Evolutionary conservation across 768 basidiomycete species (phyloP), one percentile per base, ranked within the genome.

Genomic region (Mycena crocata): DNA sequence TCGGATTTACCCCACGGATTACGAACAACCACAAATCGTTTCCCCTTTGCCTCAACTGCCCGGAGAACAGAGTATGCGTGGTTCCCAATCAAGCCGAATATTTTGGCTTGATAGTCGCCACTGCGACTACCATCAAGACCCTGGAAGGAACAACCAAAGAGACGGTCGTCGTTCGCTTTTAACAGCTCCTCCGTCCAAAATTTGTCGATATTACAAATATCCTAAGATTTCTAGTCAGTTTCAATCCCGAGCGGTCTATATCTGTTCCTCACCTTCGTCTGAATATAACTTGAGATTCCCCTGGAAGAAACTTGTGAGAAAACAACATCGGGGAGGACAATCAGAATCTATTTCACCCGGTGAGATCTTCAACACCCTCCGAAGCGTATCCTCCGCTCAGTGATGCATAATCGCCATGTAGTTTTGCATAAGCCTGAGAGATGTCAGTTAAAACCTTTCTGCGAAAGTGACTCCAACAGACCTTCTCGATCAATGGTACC

Each of bases 401-500:
- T 1, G 82, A 79, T 1, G 78, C 77, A 72, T 85, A 87, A 62
- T 84, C 83, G 1, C 83, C 64, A 30, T 65, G 64, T 8, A 65
- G 40, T 45, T 65, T 65, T 23, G 64, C 64, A 48, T 65, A 65
- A 10, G 65, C 61, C 62, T 71, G n/a, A 14, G 59, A 44, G 13
- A n/a, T n/a, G 0, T 24, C 15, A 12, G 13, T 37, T 2, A 63
- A n/a, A 30, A 28, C 14, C 12, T 17, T 42, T 17, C 14, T 9
- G 78, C 84, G 64, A 87, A 84, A 4, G 85, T 8, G 70, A 69
- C 87, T 87, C 0, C 85, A 86, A 54, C 82, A 86, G 7, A 87
- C 87, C 69, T 89, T 89, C 70, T 88, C 87, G 28, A 87, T 77
- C 6, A 89, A 72, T 2, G 87, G 83, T 1, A 87, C 85, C 87